Percentiles rank a stretch among this genome's conserved stretches.
Conservation (phyloP, 2,329 filamentous ascomycete genomes). For the Penicillium sp. region DNA sequence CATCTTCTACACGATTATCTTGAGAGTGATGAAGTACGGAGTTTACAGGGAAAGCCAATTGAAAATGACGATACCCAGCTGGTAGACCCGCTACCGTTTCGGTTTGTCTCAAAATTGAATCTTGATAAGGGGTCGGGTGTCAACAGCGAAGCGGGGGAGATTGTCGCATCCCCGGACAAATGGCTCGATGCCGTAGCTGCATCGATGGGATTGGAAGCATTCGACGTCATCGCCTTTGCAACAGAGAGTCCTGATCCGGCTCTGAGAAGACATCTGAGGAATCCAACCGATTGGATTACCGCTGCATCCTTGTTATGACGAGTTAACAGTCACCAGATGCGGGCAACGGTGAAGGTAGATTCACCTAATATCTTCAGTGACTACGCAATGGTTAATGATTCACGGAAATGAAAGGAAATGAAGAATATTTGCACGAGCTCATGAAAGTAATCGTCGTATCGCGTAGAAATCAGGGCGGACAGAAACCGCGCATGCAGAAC, state of each 20-base stretch:
- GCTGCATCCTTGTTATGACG: conserved; percentile 2
- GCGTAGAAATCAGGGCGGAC: conserved; percentile 25
- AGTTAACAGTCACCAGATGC: not conserved
- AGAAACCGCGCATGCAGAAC: conserved; percentile 18
- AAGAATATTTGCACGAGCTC: conserved; percentile 10
- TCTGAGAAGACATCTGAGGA: not conserved
- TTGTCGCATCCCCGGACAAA: conserved; percentile 19
- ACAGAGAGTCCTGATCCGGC: not conserved
- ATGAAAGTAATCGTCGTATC: conserved; percentile 28
- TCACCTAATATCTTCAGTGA: not conserved
- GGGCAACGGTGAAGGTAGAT: not conserved
- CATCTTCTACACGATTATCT: conserved; percentile 23
- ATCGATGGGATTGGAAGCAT: conserved; percentile 30
- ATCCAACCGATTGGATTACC: not conserved
- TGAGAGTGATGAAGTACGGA: conserved; percentile 1
- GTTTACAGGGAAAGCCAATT: too few species aligned
- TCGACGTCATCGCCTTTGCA: conserved; percentile 20
- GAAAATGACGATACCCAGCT: not conserved
- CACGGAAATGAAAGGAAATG: not conserved
- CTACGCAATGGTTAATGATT: not conserved
- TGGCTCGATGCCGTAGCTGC: conserved; percentile 31
- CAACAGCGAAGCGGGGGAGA: not conserved
- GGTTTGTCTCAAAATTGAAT: conserved; percentile 19
- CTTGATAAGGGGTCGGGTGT: not conserved
- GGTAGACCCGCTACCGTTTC: conserved; percentile 19